Evolutionary conservation across 768 basidiomycete genomes (phyloP).

Genomic region (Phanerochaete carnosa): DNA sequence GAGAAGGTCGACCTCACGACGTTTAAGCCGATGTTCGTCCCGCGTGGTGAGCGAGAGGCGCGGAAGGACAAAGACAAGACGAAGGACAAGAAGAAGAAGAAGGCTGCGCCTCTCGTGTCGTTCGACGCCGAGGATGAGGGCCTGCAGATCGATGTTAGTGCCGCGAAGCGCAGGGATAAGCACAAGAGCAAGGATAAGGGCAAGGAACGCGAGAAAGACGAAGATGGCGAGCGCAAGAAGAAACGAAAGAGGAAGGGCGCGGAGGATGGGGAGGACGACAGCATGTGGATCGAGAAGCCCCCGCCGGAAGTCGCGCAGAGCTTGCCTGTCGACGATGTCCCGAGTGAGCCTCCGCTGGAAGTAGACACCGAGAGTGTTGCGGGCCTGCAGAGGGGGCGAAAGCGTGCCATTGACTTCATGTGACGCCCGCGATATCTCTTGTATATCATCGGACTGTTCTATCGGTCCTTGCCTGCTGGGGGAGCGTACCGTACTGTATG

Average conservation of each 20-base stretch:
- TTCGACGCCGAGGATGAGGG: slow-evolving; percentile 72
- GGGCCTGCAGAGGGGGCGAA: slow-evolving; percentile 19
- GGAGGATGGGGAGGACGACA: slow-evolving; percentile 40
- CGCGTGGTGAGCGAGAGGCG: slow-evolving; percentile 41
- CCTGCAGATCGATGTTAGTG: slow-evolving; percentile 18
- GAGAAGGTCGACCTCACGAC: slow-evolving; percentile 53
- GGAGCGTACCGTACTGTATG: too few relatives aligned
- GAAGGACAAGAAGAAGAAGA: slow-evolving; percentile 50
- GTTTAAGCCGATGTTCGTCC: slow-evolving; percentile 88
- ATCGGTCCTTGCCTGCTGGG: too few relatives aligned
- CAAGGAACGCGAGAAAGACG: slow-evolving; percentile 30
- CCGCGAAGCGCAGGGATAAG: slow-evolving; percentile 20
- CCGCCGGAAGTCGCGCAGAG: slow-evolving; percentile 46
- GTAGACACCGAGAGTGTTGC: slow-evolving; percentile 3
- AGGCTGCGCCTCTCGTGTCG: slow-evolving; percentile 57
- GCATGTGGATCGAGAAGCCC: slow-evolving; percentile 71
- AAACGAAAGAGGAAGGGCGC: slow-evolving; percentile 30
- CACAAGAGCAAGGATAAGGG: slow-evolving; percentile 30
- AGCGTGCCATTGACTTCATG: slow-evolving; percentile 24
- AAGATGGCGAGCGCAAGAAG: slow-evolving; percentile 22
- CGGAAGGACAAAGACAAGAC: slow-evolving; percentile 39
- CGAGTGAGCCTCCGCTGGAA: neutral
- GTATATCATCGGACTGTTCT: too few relatives aligned
- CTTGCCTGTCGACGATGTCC: slow-evolving; percentile 24
- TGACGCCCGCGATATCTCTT: neutral